phyloP scores from a whole-genome alignment of 306 rosid genomes.

The Quercus berberidifolia region DNA sequence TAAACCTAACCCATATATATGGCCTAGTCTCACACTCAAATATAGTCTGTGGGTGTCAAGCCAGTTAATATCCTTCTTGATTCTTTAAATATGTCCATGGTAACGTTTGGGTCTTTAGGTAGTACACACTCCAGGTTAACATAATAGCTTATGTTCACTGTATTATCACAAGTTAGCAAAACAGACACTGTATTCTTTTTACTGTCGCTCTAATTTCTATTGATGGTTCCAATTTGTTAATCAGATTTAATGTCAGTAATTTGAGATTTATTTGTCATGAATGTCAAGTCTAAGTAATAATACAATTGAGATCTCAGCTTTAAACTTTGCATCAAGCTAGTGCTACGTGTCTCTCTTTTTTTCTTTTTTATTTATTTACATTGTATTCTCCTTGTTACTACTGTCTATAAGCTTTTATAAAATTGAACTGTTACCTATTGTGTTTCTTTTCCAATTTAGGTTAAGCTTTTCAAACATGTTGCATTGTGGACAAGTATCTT shows the following conservation, averaged over 20 bases:
- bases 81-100: neutral
- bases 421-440: no score
- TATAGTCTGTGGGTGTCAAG: no score
- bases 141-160: neutral
- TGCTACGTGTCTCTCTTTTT: neutral
- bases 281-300: neutral
- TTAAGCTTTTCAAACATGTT: neutral
- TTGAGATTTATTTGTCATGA: neutral
- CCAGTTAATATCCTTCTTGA: no score
- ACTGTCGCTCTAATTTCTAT: neutral
- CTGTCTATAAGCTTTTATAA: neutral
- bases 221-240: neutral
- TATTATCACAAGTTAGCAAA: neutral
- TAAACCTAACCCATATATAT: no score
- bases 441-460: neutral
- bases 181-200: neutral
- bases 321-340: neutral
- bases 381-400: neutral
- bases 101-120: neutral
- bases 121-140: neutral
- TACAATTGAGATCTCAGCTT: neutral
- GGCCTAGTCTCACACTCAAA: no score
- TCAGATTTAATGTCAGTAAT: neutral
- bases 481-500: neutral
- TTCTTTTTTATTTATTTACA: neutral